Evolutionary conservation across 257 asterid species (phyloP), one percentile per base, ranked within the genome.

Genomic region (Capsicum pubescens): DNA sequence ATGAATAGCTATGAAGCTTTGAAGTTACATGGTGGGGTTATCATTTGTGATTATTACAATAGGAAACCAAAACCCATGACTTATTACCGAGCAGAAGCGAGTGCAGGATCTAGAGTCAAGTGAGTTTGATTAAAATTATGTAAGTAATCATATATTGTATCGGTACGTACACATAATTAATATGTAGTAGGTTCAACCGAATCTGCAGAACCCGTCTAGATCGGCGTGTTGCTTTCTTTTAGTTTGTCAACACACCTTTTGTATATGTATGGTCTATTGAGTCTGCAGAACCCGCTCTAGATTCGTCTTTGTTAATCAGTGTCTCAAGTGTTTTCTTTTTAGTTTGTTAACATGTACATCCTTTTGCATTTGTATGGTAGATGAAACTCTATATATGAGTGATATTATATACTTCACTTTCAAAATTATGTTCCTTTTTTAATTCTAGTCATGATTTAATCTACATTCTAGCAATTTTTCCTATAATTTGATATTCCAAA

Each of bases 131-230:
- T 1, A 17, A 6, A 44, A 71, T 9, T 64, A 64, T 71, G 15
- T n/a, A 15, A 8, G 16, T 12, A 6, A 71, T 44, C 3, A n/a
- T 16, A n/a, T 16, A n/a, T 71, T 44, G 2, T 66, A 12, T 6
- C 0, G 2, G 46, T 46, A 71, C 1, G 0, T 71, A 17, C 3
- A 71, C 14, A 64, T 26, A 19, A 0, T n/a, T 26, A 19, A 0
- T n/a, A 44, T 3, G 5, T 46, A n/a, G 46, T 6, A 7, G 0
- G 3, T 0, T 71, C 16, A 44, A 17, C 5, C 17, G 6, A 44
- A n/a, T 71, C 8, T n/a, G 2, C 10, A 44, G 9, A 44, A 5
- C 10, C 10, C 0, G 6, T 71, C 39, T 46, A 71, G n/a, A 71
- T 71, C 11, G 32, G 32, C 17, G 1, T 4, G 35, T n/a, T 4